Conservation (phyloP, 345 rosid genomes). For the Corchorus olitorius region DNA sequence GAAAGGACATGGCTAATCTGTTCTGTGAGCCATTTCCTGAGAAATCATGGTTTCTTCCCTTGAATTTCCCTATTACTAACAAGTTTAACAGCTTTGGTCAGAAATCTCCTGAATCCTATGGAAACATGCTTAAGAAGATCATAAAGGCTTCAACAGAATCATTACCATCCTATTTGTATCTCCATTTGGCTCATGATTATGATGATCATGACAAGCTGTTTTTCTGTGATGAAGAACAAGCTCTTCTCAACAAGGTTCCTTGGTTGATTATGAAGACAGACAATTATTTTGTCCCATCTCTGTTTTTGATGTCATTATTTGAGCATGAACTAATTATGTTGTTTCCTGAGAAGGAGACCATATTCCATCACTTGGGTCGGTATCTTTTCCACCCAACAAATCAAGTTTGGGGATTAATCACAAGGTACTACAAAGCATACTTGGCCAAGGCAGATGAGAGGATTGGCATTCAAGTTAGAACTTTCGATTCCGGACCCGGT, state of each 20-base stretch:
- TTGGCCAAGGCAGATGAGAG: conserved; percentile 66
- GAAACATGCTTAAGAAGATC: conserved; percentile 54
- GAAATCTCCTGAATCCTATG: conserved; percentile 50
- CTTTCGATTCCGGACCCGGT: conserved; percentile 49
- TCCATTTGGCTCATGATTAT: conserved; percentile 67
- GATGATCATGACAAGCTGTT: conserved; percentile 65
- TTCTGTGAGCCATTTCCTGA: conserved; percentile 74
- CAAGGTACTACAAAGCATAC: conserved; percentile 62
- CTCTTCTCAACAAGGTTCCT: conserved; percentile 41
- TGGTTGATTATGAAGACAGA: conserved; percentile 74
- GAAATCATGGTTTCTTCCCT: conserved; percentile 56
- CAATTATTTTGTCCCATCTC: conserved; percentile 70
- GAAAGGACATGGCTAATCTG: conserved; percentile 50
- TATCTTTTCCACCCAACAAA: conserved; percentile 74
- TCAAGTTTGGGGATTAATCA: conserved; percentile 69
- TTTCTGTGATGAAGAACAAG: conserved; percentile 62
- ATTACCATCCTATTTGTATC: conserved; percentile 46
- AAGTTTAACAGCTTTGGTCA: conserved; percentile 44
- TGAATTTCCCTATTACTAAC: conserved; percentile 40
- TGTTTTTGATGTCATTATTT: conserved; percentile 59
- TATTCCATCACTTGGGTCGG: conserved; percentile 66
- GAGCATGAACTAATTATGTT: conserved; percentile 42
- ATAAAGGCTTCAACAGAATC: conserved; percentile 27
- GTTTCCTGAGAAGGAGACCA: conserved; percentile 58
- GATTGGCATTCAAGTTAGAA: conserved; percentile 69